Base-by-base conservation (phyloP, 2,329 filamentous ascomycete genomes). In the Xylariaceae sp. region DNA sequence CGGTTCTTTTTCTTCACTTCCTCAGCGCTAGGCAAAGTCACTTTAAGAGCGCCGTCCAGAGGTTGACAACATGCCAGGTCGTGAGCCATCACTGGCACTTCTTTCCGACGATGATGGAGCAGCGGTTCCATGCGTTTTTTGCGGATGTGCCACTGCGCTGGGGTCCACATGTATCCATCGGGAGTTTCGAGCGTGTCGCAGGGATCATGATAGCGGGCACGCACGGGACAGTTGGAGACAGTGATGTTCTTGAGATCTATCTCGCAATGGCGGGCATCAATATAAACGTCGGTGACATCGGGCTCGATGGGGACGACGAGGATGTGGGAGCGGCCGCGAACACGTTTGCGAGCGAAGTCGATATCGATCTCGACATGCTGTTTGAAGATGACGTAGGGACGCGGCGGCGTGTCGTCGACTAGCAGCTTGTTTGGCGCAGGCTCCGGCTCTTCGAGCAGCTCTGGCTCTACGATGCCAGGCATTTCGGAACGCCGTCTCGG, bases 311-410 rank as follows among this genome's bases (percentile, higher is more conserved):
- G 78, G 66, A 88, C 87, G 56, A 97, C 85, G 35, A 87, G 88
- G 66, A 99, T 88, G 66, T 92, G 88, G 7, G 89, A 90, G 64
- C 84, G 88, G 54, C 94, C 94, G 62, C 83, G 86, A 69, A 97
- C 77, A 69, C 81, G 83, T 74, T 87, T 88, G 56, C 83, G 84
- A 64, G 83, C 81, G 72, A 99, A 95, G 76, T 96, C 89, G 71
- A 99, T 80, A 68, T 97, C 92, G 61, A 99, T 80, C 68, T 92
- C 88, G 53, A 99, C 87, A 72, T 90, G 89, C 76, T 97, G 93
- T 75, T 92, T 88, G 57, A 90, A 81, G 59, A 97, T 77, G 47
- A 81, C 71, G 62, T 78, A 81, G 50, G 71, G 70, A 45, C 74
- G 74, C 44, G 68, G 67, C 34, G 70, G 69, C 11, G 72, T 69